Conservation (phyloP, 495 filamentous ascomycete species). For the Daldinia concentrica region DNA sequence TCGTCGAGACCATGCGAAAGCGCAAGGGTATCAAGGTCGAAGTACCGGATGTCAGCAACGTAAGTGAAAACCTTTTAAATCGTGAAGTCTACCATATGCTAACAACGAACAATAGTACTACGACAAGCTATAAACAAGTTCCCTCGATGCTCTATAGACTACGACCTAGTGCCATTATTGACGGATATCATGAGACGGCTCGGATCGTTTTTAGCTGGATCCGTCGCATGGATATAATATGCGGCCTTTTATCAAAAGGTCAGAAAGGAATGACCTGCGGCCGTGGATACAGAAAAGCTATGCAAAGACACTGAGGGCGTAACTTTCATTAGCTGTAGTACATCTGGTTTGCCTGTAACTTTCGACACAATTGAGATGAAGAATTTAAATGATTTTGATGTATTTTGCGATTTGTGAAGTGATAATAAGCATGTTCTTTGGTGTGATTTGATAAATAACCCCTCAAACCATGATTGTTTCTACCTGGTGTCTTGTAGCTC, state of each 20-base stretch:
- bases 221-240: slow-evolving; percentile 42
- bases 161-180: slow-evolving; percentile 51
- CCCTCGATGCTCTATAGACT: slow-evolving; percentile 50
- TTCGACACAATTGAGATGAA: slow-evolving; percentile 43
- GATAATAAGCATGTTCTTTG: neutral
- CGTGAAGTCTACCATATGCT: slow-evolving; percentile 49
- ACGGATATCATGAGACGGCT: slow-evolving; percentile 47
- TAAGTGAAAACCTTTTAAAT: slow-evolving; percentile 64
- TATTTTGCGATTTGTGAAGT: slow-evolving; percentile 7
- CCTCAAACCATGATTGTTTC: neutral
- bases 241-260: slow-evolving; percentile 33
- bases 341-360: slow-evolving; percentile 44
- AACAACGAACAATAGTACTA: slow-evolving; percentile 80
- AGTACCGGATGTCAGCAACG: slow-evolving; percentile 89
- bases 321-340: slow-evolving; percentile 46
- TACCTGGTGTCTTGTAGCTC: too few species aligned
- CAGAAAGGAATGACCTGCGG: slow-evolving; percentile 43
- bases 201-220: slow-evolving; percentile 29
- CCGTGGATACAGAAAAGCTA: slow-evolving; percentile 48
- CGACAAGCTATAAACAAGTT: slow-evolving; percentile 88
- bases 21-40: slow-evolving; percentile 98
- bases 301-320: slow-evolving; percentile 41
- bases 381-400: slow-evolving; percentile 22
- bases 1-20: slow-evolving; percentile 92
- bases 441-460: neutral